phyloP scores from a whole-genome alignment of 352 stramenopile genomes.

The Hyaloperonospora brassicae region DNA sequence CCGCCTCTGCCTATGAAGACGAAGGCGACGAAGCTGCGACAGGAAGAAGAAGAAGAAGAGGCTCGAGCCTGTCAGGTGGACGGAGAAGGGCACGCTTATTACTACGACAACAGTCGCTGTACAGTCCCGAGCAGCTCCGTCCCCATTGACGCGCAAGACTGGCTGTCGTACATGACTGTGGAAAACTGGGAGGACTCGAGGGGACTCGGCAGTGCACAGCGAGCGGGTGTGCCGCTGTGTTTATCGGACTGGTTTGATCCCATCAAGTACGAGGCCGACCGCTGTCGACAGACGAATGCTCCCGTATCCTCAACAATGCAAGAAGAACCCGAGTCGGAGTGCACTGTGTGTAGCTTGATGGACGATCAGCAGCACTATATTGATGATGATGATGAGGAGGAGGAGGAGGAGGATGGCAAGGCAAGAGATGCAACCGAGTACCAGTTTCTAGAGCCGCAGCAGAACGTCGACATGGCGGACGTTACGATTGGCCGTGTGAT shows the following conservation, averaged over 20 bases:
- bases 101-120: constrained; percentile 22
- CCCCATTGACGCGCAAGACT: constrained; percentile 21
- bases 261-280: constrained; percentile 20
- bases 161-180: constrained; percentile 26
- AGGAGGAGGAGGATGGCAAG: no score
- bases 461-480: constrained; percentile 57
- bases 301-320: constrained; percentile 14
- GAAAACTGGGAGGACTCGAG: constrained; percentile 40
- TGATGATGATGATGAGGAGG: no score
- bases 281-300: constrained; percentile 23
- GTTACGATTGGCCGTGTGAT: constrained; percentile 50
- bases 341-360: constrained; percentile 3
- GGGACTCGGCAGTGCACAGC: constrained; percentile 40
- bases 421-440: constrained; percentile 1
- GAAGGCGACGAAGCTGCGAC: constrained; percentile 19
- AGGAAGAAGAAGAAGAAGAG: constrained; percentile 19
- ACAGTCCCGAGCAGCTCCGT: constrained; percentile 2
- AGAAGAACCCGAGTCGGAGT: constrained; percentile 21
- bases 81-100: constrained; percentile 4
- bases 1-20: constrained; percentile 5
- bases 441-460: constrained; percentile 32
- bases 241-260: constrained; percentile 41
- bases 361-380: neutral
- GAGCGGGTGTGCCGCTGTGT: constrained; percentile 58
- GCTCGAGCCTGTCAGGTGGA: no score